A percentile compares a stretch with the other conserved stretches of the same genome.
Conservation (phyloP, 2,329 filamentous ascomycete genomes). For the Cryphonectria carpinicola region DNA sequence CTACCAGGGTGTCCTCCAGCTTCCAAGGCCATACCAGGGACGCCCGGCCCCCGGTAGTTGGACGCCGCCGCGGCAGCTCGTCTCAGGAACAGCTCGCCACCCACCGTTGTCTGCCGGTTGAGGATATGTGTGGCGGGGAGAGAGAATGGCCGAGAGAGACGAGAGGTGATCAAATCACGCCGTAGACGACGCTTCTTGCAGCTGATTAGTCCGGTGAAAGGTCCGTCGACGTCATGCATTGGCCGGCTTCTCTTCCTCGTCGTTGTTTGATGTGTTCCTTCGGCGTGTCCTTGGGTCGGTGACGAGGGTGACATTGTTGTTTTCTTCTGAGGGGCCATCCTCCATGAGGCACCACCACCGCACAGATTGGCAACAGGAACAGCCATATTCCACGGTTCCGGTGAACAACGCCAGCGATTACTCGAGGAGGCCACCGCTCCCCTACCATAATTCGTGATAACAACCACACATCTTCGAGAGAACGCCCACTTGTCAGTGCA, state of each 20-base stretch:
- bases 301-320: neutral
- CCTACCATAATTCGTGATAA: slow-evolving; percentile 1
- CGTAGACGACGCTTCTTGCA: slow-evolving; percentile 71
- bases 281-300: neutral
- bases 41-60: slow-evolving; percentile 31
- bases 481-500: neutral
- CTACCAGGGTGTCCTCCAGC: slow-evolving; percentile 6
- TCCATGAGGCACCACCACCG: neutral
- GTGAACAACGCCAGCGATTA: neutral
- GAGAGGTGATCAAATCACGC: slow-evolving; percentile 67
- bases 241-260: slow-evolving; percentile 54
- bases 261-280: neutral
- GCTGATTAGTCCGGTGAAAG: slow-evolving; percentile 51
- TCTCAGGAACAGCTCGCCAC: slow-evolving; percentile 54
- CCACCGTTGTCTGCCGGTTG: slow-evolving; percentile 57
- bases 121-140: slow-evolving; percentile 71
- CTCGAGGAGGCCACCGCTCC: slow-evolving; percentile 7
- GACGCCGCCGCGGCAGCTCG: slow-evolving; percentile 48
- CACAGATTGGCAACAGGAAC: neutral
- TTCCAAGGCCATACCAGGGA: slow-evolving; percentile 23
- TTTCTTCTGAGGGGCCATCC: neutral
- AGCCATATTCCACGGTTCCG: neutral
- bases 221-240: slow-evolving; percentile 62
- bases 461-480: slow-evolving; percentile 1
- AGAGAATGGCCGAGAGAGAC: slow-evolving; percentile 71